phyloP scores from a whole-genome alignment of 2,329 filamentous ascomycete genomes.

The Fusarium coffeatum region DNA sequence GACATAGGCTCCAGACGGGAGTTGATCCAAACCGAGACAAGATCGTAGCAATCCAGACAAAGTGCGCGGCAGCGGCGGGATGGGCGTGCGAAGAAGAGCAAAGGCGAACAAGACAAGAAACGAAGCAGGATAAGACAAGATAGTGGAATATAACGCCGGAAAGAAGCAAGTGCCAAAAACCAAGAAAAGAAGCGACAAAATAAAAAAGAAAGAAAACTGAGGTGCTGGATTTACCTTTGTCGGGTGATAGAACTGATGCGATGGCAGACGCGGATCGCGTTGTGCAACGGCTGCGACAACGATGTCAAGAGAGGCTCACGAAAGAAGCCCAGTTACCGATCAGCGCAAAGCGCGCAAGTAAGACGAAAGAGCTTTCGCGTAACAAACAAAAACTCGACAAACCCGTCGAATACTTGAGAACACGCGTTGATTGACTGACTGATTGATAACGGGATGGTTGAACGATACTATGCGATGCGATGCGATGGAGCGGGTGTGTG shows the following conservation, averaged over 20 bases:
- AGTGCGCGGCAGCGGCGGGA: conserved; percentile 32
- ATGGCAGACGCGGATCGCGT: conserved; percentile 45
- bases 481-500: conserved; percentile 44
- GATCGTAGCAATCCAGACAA: conserved; percentile 33
- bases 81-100: conserved; percentile 19
- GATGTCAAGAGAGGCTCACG: conserved; percentile 34
- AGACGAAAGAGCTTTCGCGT: conserved; percentile 38
- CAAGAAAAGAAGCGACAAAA: conserved; percentile 5
- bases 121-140: conserved; percentile 22
- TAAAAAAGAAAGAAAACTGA: conserved; percentile 19
- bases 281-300: conserved; percentile 43
- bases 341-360: conserved; percentile 21
- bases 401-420: conserved; percentile 21
- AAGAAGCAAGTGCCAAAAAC: not conserved
- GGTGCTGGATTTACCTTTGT: conserved; percentile 41
- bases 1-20: conserved; percentile 32
- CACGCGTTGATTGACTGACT: conserved; percentile 21
- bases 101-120: conserved; percentile 12
- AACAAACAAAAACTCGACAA: conserved; percentile 25
- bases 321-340: conserved; percentile 3
- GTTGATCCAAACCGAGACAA: conserved; percentile 36
- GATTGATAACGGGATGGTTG: conserved; percentile 36
- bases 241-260: conserved; percentile 42
- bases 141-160: conserved; percentile 25
- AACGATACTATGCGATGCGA: conserved; percentile 26